phyloP scores from a whole-genome alignment of 306 rosid species.

The Mimosa bimucronata region DNA sequence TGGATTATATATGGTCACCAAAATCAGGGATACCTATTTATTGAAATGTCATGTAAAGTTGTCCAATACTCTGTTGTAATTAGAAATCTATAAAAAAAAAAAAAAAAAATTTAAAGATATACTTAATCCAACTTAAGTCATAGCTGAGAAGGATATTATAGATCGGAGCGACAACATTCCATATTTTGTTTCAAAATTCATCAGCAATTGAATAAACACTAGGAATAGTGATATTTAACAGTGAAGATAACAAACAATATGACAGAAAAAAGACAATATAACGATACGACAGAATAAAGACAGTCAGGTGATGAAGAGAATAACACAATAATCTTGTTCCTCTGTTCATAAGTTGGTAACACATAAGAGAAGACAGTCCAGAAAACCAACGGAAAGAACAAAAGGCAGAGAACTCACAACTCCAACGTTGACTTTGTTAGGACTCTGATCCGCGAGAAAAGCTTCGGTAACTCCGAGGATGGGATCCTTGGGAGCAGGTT shows the following conservation, averaged over 20 bases:
- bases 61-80: neutral
- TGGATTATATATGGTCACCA: conserved; percentile 17
- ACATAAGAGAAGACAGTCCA: neutral
- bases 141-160: neutral
- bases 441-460: conserved; percentile 87
- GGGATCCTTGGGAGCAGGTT: conserved; percentile 93
- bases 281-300: neutral
- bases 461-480: conserved; percentile 99
- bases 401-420: conserved; percentile 63
- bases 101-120: no score
- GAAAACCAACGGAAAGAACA: neutral
- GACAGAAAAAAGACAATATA: neutral
- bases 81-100: neutral
- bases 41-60: neutral
- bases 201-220: neutral
- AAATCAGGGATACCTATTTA: conserved; percentile 12
- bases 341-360: neutral
- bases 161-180: neutral
- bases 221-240: neutral
- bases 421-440: conserved; percentile 90
- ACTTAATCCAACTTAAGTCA: neutral
- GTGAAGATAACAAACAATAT: neutral
- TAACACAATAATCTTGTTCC: neutral
- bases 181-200: neutral
- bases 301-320: neutral